These are phyloP conservation scores for Hypoxylon sp. DNA, from an alignment of 2,329 filamentous ascomycete species.

Conservation along the genomic window DNA sequence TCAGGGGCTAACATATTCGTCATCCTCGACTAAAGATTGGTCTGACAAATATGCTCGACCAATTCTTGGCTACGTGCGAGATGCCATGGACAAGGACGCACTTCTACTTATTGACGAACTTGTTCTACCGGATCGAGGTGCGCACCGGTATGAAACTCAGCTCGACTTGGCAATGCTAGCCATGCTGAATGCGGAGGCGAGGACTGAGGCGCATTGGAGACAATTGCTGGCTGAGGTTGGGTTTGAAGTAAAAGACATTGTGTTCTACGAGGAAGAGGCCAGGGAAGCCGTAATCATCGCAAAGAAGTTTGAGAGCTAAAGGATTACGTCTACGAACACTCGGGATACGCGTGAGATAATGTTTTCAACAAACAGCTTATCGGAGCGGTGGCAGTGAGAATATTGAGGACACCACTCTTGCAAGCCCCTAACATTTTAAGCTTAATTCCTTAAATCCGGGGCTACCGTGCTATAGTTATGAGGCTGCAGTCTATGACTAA, in stretches of 20 bases:
- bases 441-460: no score
- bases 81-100: constrained; percentile 36
- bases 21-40: constrained; percentile 30
- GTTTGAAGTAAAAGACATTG: constrained; percentile 35
- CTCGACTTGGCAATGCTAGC: constrained; percentile 41
- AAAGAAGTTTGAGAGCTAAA: constrained; percentile 26
- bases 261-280: constrained; percentile 41
- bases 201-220: constrained; percentile 38
- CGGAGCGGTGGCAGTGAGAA: no score
- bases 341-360: not conserved
- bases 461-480: no score
- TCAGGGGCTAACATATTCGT: constrained; percentile 1
- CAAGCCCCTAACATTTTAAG: no score
- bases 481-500: no score
- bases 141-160: constrained; percentile 39
- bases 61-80: constrained; percentile 33
- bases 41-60: constrained; percentile 30
- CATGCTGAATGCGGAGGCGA: constrained; percentile 42
- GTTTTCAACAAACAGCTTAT: constrained; percentile 30
- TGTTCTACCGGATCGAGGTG: constrained; percentile 33
- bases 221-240: constrained; percentile 30
- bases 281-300: constrained; percentile 40
- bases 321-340: not conserved
- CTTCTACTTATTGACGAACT: constrained; percentile 40
- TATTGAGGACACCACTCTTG: no score